A percentile compares a stretch with the other conserved stretches of the same genome.
phyloP scores from a whole-genome alignment of 495 filamentous ascomycete species.

The Hapsidospora chrysogenum region DNA sequence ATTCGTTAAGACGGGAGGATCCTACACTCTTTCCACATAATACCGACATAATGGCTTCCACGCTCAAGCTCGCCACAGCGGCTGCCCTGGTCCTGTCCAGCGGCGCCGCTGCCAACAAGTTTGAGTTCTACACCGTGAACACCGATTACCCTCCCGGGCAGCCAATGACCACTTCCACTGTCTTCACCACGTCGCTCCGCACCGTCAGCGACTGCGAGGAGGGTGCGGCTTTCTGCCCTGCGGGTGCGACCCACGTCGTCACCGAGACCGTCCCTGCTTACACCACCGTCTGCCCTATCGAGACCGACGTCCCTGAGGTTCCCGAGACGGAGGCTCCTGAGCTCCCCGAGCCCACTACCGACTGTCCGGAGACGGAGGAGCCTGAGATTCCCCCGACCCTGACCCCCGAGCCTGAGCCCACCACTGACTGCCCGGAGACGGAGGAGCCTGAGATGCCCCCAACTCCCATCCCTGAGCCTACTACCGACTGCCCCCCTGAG shows the following conservation, averaged over 20 bases:
- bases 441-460: not conserved
- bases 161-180: conserved; percentile 5
- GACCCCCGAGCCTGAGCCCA: conserved; percentile 15
- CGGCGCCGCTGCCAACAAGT: not conserved
- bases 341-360: conserved; percentile 7
- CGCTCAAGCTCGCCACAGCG: not conserved
- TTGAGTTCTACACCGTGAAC: not conserved
- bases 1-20: too few relatives aligned
- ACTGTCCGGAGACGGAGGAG: not conserved
- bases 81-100: not conserved
- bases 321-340: not conserved
- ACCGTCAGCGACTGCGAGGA: conserved; percentile 18
- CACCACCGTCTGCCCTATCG: conserved; percentile 15
- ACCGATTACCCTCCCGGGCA: not conserved
- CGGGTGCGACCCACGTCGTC: not conserved
- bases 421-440: conserved; percentile 11
- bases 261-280: conserved; percentile 13
- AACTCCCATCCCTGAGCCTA: conserved; percentile 10
- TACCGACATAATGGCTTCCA: conserved; percentile 4
- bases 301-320: not conserved
- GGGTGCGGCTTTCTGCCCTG: conserved; percentile 1
- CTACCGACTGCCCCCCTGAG: conserved; percentile 17
- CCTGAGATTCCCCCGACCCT: conserved; percentile 13
- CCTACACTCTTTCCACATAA: too few relatives aligned
- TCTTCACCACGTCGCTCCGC: conserved; percentile 14